Conservation (phyloP, 345 rosid species). For the Bruguiera parviflora region DNA sequence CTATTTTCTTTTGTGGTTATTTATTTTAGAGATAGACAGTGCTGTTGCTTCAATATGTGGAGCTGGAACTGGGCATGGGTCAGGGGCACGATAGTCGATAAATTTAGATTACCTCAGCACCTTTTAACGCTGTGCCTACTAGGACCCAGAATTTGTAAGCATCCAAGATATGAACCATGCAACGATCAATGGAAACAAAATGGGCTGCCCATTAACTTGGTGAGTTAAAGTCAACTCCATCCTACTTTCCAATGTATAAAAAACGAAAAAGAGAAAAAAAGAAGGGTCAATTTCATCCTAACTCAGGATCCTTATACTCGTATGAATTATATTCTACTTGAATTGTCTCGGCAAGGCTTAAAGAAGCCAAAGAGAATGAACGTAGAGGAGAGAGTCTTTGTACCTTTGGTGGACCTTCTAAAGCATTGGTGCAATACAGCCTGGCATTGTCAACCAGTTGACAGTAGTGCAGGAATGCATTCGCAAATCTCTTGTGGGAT, state of each 20-base stretch:
- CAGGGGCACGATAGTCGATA: too few species aligned
- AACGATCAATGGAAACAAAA: too few species aligned
- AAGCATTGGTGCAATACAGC: slow-evolving; percentile 74
- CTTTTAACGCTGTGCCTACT: neutral
- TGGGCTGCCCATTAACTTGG: too few species aligned
- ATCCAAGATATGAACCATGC: neutral
- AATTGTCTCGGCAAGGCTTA: neutral
- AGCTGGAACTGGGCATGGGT: too few species aligned
- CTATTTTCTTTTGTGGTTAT: neutral
- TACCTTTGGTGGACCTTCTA: slow-evolving; percentile 77
- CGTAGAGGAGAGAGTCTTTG: slow-evolving; percentile 1
- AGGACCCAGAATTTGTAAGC: neutral
- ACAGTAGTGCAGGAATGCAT: slow-evolving; percentile 67
- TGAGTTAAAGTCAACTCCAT: too few species aligned
- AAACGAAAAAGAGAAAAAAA: too few species aligned
- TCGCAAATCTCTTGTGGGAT: slow-evolving; percentile 87
- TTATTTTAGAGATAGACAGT: neutral
- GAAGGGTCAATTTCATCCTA: too few species aligned
- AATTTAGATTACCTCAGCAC: neutral
- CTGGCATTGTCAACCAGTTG: slow-evolving; percentile 76
- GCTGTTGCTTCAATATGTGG: too few species aligned
- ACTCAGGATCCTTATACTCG: neutral
- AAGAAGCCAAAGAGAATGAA: neutral
- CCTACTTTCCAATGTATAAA: too few species aligned
- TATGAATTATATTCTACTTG: neutral